A percentile compares a stretch with the other conserved stretches of the same genome.
These are phyloP conservation scores for Marasmius oreades DNA, from an alignment of 1,284 basidiomycete species.

Conservation along the genomic window DNA sequence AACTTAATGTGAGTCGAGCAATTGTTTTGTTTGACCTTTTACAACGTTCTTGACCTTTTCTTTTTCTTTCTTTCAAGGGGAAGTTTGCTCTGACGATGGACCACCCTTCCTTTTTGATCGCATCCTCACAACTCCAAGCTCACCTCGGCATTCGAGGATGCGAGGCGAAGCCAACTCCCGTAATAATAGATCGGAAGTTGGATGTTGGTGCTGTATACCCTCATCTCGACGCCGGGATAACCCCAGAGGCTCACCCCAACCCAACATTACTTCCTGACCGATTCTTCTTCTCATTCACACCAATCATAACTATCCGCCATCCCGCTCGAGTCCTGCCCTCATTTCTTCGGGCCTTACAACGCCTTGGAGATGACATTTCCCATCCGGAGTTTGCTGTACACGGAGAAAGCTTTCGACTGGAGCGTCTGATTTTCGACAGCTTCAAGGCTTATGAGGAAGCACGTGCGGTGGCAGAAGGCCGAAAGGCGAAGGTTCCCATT, in stretches of 20 bases:
- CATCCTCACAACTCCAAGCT: not conserved
- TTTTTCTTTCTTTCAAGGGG: no score
- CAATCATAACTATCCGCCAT: not conserved
- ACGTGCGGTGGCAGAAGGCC: not conserved
- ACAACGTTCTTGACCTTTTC: no score
- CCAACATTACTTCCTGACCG: not conserved
- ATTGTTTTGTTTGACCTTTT: no score
- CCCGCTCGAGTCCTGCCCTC: not conserved
- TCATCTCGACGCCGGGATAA: not conserved
- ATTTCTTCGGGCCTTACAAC: not conserved
- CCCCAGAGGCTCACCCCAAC: not conserved
- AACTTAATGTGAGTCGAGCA: not conserved
- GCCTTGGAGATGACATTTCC: not conserved
- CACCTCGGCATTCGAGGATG: not conserved
- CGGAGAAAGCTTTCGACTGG: not conserved
- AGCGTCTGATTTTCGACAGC: not conserved
- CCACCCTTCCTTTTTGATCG: not conserved
- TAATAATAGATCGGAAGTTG: not conserved
- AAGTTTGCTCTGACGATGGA: not conserved
- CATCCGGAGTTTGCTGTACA: not conserved
- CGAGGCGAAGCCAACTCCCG: not conserved
- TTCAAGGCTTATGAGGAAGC: not conserved
- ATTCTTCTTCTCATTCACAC: not conserved
- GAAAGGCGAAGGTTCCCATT: not conserved
- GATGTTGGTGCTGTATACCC: not conserved